Evolutionary conservation across 2,329 filamentous ascomycete species (phyloP).

Genomic region (Delphinella strobiligena): DNA sequence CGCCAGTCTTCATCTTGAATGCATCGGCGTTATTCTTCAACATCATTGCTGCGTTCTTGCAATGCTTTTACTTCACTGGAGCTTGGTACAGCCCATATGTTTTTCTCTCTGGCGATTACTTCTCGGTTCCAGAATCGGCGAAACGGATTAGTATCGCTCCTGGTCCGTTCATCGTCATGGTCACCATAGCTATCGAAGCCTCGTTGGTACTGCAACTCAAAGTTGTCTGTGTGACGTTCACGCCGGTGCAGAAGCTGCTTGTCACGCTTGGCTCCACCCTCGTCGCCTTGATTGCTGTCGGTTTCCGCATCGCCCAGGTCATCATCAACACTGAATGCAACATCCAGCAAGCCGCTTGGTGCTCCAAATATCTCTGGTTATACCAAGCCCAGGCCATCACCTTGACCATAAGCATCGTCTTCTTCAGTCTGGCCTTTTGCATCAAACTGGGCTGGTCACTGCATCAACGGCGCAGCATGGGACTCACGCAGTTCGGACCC

Average conservation of each 20-base stretch:
- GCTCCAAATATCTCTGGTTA: constrained; percentile 13
- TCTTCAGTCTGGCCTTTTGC: constrained; percentile 51
- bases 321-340: constrained; percentile 31
- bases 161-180: constrained; percentile 38
- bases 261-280: constrained; percentile 37
- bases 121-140: constrained; percentile 10
- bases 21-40: constrained; percentile 47
- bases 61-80: constrained; percentile 48
- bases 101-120: constrained; percentile 33
- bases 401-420: constrained; percentile 45
- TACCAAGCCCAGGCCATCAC: constrained; percentile 28
- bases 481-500: constrained; percentile 48
- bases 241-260: constrained; percentile 28
- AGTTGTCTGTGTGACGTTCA: constrained; percentile 45
- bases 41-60: constrained; percentile 45
- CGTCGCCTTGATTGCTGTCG: constrained; percentile 39
- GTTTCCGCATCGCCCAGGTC: constrained; percentile 41
- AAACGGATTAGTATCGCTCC: constrained; percentile 30
- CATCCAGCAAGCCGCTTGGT: constrained; percentile 9
- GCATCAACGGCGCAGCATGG: constrained; percentile 41
- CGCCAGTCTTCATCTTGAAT: constrained; percentile 56
- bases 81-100: constrained; percentile 51
- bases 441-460: constrained; percentile 49
- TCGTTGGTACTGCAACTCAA: constrained; percentile 53
- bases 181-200: constrained; percentile 43